A percentile compares a stretch with the other conserved stretches of the same genome.
phyloP scores from a whole-genome alignment of 306 rosid genomes.

The Erythrophleum fordii region DNA sequence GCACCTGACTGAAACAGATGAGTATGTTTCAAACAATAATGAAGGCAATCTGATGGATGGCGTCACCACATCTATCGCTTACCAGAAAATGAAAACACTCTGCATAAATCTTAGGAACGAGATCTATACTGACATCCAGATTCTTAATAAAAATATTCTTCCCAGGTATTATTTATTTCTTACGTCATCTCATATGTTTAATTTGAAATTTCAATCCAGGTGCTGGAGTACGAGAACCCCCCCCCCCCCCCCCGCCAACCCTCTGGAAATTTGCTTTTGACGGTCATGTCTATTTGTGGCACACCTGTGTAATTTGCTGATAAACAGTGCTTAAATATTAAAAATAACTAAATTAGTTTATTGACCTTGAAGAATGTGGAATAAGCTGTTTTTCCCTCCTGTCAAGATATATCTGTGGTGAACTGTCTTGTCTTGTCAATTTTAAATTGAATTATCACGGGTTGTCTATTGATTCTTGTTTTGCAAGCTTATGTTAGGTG shows the following conservation, averaged over 20 bases:
- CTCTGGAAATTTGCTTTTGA: not conserved
- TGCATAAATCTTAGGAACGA: slow-evolving; percentile 80
- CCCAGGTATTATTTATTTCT: slow-evolving; percentile 72
- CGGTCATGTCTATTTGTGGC: slow-evolving; percentile 13
- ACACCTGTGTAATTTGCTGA: not conserved
- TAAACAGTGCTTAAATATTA: not conserved
- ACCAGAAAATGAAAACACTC: slow-evolving; percentile 85
- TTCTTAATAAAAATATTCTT: slow-evolving; percentile 89
- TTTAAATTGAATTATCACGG: not conserved
- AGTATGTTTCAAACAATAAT: slow-evolving; percentile 66
- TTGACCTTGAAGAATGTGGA: not conserved
- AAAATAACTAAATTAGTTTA: not conserved
- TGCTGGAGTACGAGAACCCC: not conserved
- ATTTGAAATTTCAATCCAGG: not conserved
- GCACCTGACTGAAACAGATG: slow-evolving; percentile 91
- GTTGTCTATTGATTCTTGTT: not conserved
- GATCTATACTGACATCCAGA: slow-evolving; percentile 80
- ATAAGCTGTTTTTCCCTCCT: not conserved
- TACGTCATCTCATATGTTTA: slow-evolving; percentile 16
- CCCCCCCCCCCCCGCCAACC: too few relatives aligned
- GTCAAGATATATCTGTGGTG: not conserved
- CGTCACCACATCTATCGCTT: slow-evolving; percentile 66
- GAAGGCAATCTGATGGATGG: slow-evolving; percentile 74
- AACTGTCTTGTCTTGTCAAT: not conserved
- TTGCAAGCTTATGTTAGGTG: not conserved